Base-by-base conservation (phyloP, 768 basidiomycete genomes). In the Phlegmacium glaucopus region DNA sequence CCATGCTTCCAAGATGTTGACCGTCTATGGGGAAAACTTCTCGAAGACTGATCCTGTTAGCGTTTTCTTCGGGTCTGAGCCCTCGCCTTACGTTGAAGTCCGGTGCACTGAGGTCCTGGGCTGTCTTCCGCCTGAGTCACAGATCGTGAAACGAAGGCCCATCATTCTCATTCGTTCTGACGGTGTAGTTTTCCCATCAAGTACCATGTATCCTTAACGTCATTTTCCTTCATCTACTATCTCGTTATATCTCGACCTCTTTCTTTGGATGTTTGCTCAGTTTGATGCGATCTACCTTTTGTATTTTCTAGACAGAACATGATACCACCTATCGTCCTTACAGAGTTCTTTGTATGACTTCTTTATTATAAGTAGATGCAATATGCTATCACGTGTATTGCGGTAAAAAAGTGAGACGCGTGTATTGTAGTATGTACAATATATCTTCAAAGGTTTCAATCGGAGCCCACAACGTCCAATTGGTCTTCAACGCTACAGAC, bases 11-110 rank as follows among this genome's bases (percentile, higher is more conserved):
- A 87, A 90, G 70, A 82, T 90, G 81, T 67, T 93, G 54, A 93
- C 90, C 18, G 75, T 94, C 1, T 90, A 92, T 58, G 92, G 91
- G 48, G 89, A 93, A 68, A 89, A 93, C 69, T 91, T 94, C 65
- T 81, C 78, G 60, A 92, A 91, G 74, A 65, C 77, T 32, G 88
- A 92, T 49, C 88, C 90, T 30, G 75, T 90, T 50, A 80, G 77
- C 38, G 82, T 94, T 44, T 94, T 90, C 76, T 91, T 94, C 57
- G 91, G 92, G 35, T 80, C 83, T 18, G 87, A 90, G 64, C 88
- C 85, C 44, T 90, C 88, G 48, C 85, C 87, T n/a, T 87, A 82
- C 61, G 86, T 87, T 52, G 90, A 92, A 69, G 83, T 93, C 58
- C 80, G 90, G 51, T 92, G 91, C 69, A 84, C 84, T 28, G 90